Evolutionary conservation across 148 eudicot species (phyloP).

Genomic region (Amaranthus hypochondriacus): DNA sequence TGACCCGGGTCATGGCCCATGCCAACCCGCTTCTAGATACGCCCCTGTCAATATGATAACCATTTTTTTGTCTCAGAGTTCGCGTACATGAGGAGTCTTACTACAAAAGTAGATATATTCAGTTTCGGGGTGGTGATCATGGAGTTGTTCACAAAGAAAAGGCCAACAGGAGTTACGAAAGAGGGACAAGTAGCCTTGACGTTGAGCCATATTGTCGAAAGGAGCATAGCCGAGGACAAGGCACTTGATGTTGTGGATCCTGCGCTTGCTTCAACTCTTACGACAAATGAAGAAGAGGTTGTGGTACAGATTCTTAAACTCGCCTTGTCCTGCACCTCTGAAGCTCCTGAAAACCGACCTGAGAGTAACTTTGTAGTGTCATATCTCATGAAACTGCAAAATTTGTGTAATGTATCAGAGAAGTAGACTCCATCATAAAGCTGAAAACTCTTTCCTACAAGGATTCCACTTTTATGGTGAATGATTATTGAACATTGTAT

Average conservation of each 20-base stretch:
- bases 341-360: conserved; percentile 61
- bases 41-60: neutral
- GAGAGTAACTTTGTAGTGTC: conserved; percentile 51
- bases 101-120: conserved; percentile 87
- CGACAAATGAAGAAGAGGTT: conserved; percentile 38
- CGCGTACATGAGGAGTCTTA: conserved; percentile 78
- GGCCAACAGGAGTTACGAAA: conserved; percentile 63
- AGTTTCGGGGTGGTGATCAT: conserved; percentile 77
- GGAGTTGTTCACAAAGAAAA: conserved; percentile 59
- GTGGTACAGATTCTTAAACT: conserved; percentile 52
- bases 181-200: conserved; percentile 56
- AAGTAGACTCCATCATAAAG: neutral
- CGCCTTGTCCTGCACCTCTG: conserved; percentile 66
- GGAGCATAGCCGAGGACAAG: conserved; percentile 33
- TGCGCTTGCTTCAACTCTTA: conserved; percentile 30
- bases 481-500: too few species aligned
- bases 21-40: too few species aligned
- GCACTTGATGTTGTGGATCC: conserved; percentile 51
- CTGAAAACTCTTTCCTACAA: too few species aligned
- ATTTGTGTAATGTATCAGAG: neutral
- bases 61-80: conserved; percentile 42
- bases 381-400: conserved; percentile 47
- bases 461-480: too few species aligned
- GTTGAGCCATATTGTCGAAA: conserved; percentile 54
- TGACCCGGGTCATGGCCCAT: too few species aligned